A percentile compares a stretch with the other conserved stretches of the same genome.
Conservation (phyloP, 805 yeast species). For the Candida krabiensis region DNA sequence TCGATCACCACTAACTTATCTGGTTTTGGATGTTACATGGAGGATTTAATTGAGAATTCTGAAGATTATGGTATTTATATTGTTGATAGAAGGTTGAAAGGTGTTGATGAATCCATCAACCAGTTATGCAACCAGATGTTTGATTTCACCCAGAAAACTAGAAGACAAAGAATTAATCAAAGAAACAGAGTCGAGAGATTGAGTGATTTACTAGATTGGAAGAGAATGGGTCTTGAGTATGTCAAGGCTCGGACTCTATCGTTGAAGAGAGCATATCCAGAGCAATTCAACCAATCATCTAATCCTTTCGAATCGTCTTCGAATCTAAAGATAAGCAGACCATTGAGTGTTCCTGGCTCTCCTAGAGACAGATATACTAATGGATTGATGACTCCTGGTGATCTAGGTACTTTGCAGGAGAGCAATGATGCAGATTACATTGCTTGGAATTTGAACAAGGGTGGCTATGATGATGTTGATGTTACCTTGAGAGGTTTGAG, state of each 20-base stretch:
- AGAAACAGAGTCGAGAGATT: constrained; percentile 95
- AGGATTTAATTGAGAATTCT: constrained; percentile 91
- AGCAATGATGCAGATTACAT: constrained; percentile 83
- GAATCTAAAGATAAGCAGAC: constrained; percentile 77
- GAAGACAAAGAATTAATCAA: constrained; percentile 97
- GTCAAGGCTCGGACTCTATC: constrained; percentile 92
- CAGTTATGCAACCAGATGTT: constrained; percentile 89
- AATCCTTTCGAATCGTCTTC: constrained; percentile 39
- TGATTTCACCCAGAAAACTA: constrained; percentile 81
- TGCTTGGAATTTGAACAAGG: constrained; percentile 50
- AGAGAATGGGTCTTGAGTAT: constrained; percentile 96
- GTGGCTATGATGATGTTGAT: constrained; percentile 37
- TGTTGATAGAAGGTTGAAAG: constrained; percentile 90
- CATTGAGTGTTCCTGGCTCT: constrained; percentile 95
- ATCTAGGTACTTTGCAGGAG: constrained; percentile 93
- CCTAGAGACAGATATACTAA: constrained; percentile 67
- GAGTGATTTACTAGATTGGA: constrained; percentile 94
- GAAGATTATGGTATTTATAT: constrained; percentile 96
- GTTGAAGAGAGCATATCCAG: constrained; percentile 91
- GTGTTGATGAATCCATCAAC: constrained; percentile 89
- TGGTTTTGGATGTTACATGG: constrained; percentile 99
- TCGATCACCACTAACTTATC: constrained; percentile 93
- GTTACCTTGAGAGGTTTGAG: constrained; percentile 37
- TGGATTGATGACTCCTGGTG: constrained; percentile 92
- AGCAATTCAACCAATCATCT: constrained; percentile 55